Evolutionary conservation across 441 rosid genomes (phyloP), one percentile per base, ranked within the genome.

Genomic region (Syzygium malaccense): DNA sequence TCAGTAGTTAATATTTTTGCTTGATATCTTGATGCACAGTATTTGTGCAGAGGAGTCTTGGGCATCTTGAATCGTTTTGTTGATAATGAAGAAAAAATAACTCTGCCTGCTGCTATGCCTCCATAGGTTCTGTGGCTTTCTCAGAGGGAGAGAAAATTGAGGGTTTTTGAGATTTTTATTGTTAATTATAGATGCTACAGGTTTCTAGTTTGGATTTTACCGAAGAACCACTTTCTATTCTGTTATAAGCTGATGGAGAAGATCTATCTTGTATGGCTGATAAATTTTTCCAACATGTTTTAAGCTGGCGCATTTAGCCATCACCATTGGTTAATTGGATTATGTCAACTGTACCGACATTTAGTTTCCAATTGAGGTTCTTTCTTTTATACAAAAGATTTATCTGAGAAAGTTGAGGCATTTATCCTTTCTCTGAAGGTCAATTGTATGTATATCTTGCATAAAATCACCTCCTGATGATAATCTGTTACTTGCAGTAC

Each of bases 401-500:
- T 7, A 41, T 41, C 84, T 78, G 17, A 25, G 41, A 64, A 64
- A 64, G 53, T 75, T 2, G 2, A 25, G 41, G 30, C 53, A 78
- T 78, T 78, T 78, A 13, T 75, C 18, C 53, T 10, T 75, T 23
- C 53, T 78, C 84, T 78, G 84, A 41, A 41, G 84, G 33, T 53
- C 62, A 68, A 49, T 66, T 25, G 57, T 64, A 17, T 71, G 33
- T 17, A n/a, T 87, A 12, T 6, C 49, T 86, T 88, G 49, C 7
- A 7, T 78, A 78, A 23, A 78, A 78, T 25, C 84, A 13, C n/a
- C 84, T 25, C 2, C 3, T 64, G 54, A 83, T 88, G 80, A n/a
- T 45, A 62, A 85, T 91, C 85, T 55, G 51, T 86, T 86, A 86
- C 58, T 88, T 93, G 87, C 95, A 97, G 99, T 89, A 98, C 99